Base-by-base conservation (phyloP, 441 rosid species). In the Iberis amara region DNA sequence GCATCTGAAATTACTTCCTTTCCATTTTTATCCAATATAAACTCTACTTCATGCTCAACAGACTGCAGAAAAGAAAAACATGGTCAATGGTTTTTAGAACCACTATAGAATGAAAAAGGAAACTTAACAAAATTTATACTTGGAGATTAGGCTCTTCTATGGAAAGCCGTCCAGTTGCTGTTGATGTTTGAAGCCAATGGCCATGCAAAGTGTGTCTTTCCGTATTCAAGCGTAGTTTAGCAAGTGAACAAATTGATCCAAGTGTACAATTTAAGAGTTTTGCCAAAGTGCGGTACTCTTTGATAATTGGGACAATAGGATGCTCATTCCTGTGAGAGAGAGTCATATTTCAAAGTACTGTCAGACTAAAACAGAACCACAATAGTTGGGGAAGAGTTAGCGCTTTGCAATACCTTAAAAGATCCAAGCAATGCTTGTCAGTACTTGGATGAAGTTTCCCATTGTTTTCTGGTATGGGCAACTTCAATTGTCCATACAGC, bases 111-210 rank as follows among this genome's bases (percentile, higher is more conserved):
- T 47, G 33, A 28, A 45, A 41, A 21, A 43, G 32, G 55, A 21
- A 63, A 52, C 55, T 18, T 33, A 43, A 40, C 37, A 46, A 32
- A 47, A 65, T 30, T 44, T 57, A 62, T 58, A 92, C 99, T 92
- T 92, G 99, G 74, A 92, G 97, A 80, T 92, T 89, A 61, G 98
- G 98, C 70, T 85, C 89, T 67, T 76, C 88, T 65, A 82, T 78
- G 63, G 98, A 91, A 71, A 91, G 81, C 45, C 99, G 75, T 47
- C 99, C 99, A 30, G 99, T 92, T 51, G 97, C 89, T 11, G 99
- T 89, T 15, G 99, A 92, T 39, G 99, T 89, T 72, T 92, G 99
- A 58, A 92, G 92, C 99, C 96, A 92, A 66, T 60, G 95, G 39
- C 99, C 97, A 55, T 86, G 96, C 41, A 92, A 59, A 39, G 80